phyloP scores from a whole-genome alignment of 1,284 basidiomycete genomes.

The Rhodotorula mucilaginosa region DNA sequence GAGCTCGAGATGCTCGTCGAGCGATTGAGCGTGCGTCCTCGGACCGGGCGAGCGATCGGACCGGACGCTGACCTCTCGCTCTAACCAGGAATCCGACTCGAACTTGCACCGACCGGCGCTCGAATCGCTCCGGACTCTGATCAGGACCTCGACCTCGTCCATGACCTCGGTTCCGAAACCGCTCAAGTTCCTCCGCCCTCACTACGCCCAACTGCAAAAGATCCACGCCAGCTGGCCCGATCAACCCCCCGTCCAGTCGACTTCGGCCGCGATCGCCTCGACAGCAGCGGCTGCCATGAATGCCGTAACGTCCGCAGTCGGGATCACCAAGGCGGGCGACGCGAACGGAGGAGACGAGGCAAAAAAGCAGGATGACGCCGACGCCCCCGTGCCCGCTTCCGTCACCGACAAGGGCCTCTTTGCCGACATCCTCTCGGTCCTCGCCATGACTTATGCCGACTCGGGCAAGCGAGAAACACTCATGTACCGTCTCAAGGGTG shows the following conservation, averaged over 20 bases:
- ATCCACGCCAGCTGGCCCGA: slow-evolving; percentile 74
- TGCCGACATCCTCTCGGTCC: slow-evolving; percentile 96
- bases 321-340: slow-evolving; percentile 6
- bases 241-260: slow-evolving; percentile 50
- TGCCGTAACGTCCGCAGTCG: slow-evolving; percentile 58
- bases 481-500: slow-evolving; percentile 79
- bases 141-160: slow-evolving; percentile 93
- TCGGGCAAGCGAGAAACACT: slow-evolving; percentile 92
- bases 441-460: slow-evolving; percentile 99
- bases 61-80: neutral
- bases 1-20: slow-evolving; percentile 98
- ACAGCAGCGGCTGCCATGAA: slow-evolving; percentile 54
- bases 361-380: neutral
- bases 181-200: slow-evolving; percentile 94
- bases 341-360: neutral
- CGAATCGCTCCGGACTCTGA: slow-evolving; percentile 89
- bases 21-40: slow-evolving; percentile 69
- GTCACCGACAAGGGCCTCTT: slow-evolving; percentile 70
- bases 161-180: slow-evolving; percentile 99
- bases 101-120: slow-evolving; percentile 84
- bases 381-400: slow-evolving; percentile 5
- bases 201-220: slow-evolving; percentile 74
- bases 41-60: too few relatives aligned
- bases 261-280: slow-evolving; percentile 8
- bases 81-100: slow-evolving; percentile 74